phyloP scores from a whole-genome alignment of 768 basidiomycete genomes.

The Mycena chlorophos region DNA sequence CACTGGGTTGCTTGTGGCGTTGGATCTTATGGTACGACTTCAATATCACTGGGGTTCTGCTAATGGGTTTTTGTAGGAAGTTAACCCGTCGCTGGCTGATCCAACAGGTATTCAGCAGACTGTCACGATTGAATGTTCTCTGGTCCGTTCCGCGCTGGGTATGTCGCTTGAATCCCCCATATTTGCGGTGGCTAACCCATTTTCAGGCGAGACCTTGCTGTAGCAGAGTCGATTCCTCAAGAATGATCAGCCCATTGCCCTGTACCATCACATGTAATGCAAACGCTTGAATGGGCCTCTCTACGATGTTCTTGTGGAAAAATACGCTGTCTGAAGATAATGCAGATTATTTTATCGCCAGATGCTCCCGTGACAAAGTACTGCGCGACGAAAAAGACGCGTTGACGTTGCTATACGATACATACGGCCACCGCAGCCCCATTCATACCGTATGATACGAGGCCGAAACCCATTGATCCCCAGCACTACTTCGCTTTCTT shows the following conservation, averaged over 20 bases:
- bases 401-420: no score
- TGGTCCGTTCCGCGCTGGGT: slow-evolving; percentile 84
- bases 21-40: slow-evolving; percentile 85
- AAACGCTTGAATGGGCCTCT: no score
- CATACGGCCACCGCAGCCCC: no score
- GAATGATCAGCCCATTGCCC: not conserved
- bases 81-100: slow-evolving; percentile 91
- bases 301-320: no score
- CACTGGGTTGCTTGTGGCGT: slow-evolving; percentile 86
- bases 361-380: no score
- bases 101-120: slow-evolving; percentile 78
- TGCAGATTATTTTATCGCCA: no score
- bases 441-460: no score
- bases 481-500: no score
- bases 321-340: no score
- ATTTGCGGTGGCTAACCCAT: slow-evolving; percentile 9
- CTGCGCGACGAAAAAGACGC: no score
- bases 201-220: slow-evolving; percentile 41
- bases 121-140: slow-evolving; percentile 84
- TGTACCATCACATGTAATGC: not conserved
- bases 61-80: slow-evolving; percentile 58
- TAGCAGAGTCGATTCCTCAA: not conserved
- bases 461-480: no score
- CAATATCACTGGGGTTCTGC: not conserved
- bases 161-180: slow-evolving; percentile 24